phyloP scores from a whole-genome alignment of 495 filamentous ascomycete species.

The Neurospora tetrasperma region DNA sequence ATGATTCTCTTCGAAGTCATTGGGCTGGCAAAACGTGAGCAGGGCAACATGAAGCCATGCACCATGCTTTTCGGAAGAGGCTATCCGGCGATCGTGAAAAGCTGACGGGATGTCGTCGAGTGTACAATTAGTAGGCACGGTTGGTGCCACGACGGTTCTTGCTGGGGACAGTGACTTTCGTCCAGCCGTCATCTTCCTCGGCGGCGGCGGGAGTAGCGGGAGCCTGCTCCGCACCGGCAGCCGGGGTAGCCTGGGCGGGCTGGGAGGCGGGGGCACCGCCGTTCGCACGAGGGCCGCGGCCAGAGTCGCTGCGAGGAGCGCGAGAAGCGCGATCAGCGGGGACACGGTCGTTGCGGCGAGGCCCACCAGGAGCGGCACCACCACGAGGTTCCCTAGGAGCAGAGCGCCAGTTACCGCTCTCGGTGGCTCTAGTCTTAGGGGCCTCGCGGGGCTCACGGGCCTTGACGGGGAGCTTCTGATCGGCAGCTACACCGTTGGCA shows the following conservation, averaged over 20 bases:
- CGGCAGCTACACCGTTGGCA: constrained; percentile 16
- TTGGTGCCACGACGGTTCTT: constrained; percentile 35
- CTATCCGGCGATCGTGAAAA: neutral
- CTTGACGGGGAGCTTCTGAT: constrained; percentile 24
- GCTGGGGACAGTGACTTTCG: constrained; percentile 49
- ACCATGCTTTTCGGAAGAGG: neutral
- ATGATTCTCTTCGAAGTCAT: neutral
- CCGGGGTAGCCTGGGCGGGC: constrained; percentile 20
- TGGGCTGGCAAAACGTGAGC: neutral
- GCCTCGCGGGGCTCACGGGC: constrained; percentile 13
- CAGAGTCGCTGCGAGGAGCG: constrained; percentile 31
- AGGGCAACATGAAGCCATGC: neutral
- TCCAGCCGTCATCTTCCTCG: constrained; percentile 58
- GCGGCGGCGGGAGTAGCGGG: constrained; percentile 33
- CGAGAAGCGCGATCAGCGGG: constrained; percentile 34
- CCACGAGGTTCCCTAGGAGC: constrained; percentile 30
- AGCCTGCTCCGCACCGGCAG: constrained; percentile 13
- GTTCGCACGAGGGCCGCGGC: constrained; percentile 36
- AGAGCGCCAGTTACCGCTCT: constrained; percentile 44
- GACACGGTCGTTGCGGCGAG: constrained; percentile 31
- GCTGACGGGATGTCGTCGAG: neutral
- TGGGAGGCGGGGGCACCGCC: constrained; percentile 24
- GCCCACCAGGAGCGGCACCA: constrained; percentile 26
- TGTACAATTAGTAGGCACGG: constrained; percentile 20
- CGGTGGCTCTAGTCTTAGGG: constrained; percentile 32